Base-by-base conservation (phyloP, 805 yeast genomes). In the Starmerella apis region DNA sequence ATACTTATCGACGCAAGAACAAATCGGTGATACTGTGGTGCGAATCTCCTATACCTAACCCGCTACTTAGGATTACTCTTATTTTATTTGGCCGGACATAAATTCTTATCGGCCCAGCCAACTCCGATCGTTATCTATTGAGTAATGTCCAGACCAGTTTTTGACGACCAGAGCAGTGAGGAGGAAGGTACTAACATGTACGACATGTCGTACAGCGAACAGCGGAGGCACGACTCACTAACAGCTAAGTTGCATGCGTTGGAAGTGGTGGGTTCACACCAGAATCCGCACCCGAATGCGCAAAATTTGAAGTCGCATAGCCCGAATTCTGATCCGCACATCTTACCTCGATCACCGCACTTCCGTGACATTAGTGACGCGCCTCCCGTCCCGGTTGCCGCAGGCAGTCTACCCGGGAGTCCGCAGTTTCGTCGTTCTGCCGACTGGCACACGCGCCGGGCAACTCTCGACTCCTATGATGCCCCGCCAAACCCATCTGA, bases 401-500 rank as follows among this genome's bases (percentile, higher is more conserved):
- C 27, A 7, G 43, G 42, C 25, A 14, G n/a, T n/a, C n/a, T 25
- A 9, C 24, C 44, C 8, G 36, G 35, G 27, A 23, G 22, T 11
- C 35, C 48, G 28, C 33, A 32, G 11, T 44, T 52, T 41, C 49
- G 54, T 27, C 43, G 30, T 32, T 38, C 49, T 18, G 45, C 47
- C 16, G 48, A 35, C 37, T 33, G 18, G 25, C 42, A 41, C 10
- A 9, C 23, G 44, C 48, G 49, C 31, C 47, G 55, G 27, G 35
- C 30, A 9, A 60, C 60, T 16, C 58, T 59, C 10, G 59, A 56
- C 43, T 41, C 44, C 16, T 47, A 48, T 25, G 53, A 53, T 48
- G 54, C 51, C n/a, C 25, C 42, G 13, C 69, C 66, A 27, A 64
- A 64, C 47, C 65, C 68, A 7, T 56, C 44, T 11, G 61, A 68